phyloP scores from a whole-genome alignment of 345 rosid genomes.

The Salix koriyanagi region DNA sequence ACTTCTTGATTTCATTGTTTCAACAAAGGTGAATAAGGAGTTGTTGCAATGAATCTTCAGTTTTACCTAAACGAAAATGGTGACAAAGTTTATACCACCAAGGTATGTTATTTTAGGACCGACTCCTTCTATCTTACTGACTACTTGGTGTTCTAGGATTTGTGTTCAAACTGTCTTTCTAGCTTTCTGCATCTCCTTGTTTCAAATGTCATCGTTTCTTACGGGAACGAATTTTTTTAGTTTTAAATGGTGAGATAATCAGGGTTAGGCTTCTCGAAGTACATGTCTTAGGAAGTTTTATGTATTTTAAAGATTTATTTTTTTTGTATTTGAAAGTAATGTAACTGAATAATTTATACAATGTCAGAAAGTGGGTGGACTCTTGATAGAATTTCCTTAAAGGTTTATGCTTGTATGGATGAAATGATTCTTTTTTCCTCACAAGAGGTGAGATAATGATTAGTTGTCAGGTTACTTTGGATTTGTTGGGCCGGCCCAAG shows the following conservation, averaged over 20 bases:
- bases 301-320: not conserved
- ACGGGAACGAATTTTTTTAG: not conserved
- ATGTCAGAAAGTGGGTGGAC: not conserved
- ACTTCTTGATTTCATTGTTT: too few relatives aligned
- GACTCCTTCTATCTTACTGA: not conserved
- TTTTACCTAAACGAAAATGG: too few relatives aligned
- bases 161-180: not conserved
- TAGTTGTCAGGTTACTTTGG: too few relatives aligned
- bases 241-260: not conserved
- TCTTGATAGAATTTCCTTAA: not conserved
- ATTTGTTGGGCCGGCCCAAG: too few relatives aligned
- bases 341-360: not conserved
- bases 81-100: conserved; percentile 46
- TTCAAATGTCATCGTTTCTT: not conserved
- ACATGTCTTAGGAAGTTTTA: not conserved
- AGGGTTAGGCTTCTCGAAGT: not conserved
- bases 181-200: not conserved
- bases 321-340: not conserved
- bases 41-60: too few relatives aligned
- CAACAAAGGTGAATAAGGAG: too few relatives aligned
- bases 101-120: conserved; percentile 34
- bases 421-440: not conserved
- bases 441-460: too few relatives aligned
- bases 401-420: not conserved
- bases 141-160: not conserved